phyloP scores from a whole-genome alignment of 495 filamentous ascomycete genomes.

The Thermochaetoides thermophila region DNA sequence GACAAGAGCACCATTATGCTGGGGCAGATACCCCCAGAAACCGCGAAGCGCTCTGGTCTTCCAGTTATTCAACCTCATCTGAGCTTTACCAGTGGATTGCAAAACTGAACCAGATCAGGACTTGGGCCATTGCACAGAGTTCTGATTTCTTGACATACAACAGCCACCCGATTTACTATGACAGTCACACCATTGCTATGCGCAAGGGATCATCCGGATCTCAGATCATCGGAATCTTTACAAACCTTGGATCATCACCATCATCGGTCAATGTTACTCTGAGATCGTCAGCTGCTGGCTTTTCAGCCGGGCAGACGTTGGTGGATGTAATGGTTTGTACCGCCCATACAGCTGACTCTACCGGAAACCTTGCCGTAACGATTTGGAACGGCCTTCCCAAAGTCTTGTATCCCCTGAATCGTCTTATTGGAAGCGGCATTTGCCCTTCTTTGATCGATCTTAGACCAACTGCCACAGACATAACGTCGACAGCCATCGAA shows the following conservation, averaged over 20 bases:
- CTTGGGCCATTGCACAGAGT: slow-evolving; percentile 35
- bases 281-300: slow-evolving; percentile 20
- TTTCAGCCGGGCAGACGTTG: slow-evolving; percentile 24
- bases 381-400: slow-evolving; percentile 37
- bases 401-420: slow-evolving; percentile 29
- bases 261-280: slow-evolving; percentile 36
- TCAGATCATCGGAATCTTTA: slow-evolving; percentile 45
- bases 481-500: neutral
- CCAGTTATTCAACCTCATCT: slow-evolving; percentile 41
- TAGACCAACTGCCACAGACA: no score
- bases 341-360: slow-evolving; percentile 24
- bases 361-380: slow-evolving; percentile 30
- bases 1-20: slow-evolving; percentile 58
- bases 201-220: slow-evolving; percentile 43
- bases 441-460: slow-evolving; percentile 18
- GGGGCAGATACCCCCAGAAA: slow-evolving; percentile 46
- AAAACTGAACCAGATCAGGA: slow-evolving; percentile 39
- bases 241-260: slow-evolving; percentile 40
- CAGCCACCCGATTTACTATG: slow-evolving; percentile 41
- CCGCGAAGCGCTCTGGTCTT: slow-evolving; percentile 63
- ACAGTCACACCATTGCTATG: slow-evolving; percentile 43
- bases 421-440: slow-evolving; percentile 25
- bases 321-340: slow-evolving; percentile 39
- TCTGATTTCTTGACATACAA: slow-evolving; percentile 36
- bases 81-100: slow-evolving; percentile 47